Conservation (phyloP, 2,329 filamentous ascomycete genomes). For the Beauveria sp. region DNA sequence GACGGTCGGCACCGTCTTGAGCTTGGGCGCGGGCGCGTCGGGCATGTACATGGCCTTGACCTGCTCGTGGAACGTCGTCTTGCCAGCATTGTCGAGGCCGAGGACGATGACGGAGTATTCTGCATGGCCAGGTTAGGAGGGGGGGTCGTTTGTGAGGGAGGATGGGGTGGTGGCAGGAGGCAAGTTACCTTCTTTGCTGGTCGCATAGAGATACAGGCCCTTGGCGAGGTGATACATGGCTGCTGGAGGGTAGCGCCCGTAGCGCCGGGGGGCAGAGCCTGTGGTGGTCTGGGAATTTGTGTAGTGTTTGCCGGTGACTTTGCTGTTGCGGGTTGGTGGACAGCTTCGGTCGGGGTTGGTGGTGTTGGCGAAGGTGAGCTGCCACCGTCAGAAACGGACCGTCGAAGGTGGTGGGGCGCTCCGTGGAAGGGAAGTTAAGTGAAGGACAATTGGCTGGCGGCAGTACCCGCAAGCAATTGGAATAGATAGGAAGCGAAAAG, state of each 20-base stretch:
- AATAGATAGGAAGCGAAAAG: too few species aligned
- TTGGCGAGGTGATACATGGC: constrained; percentile 93
- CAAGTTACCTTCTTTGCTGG: constrained; percentile 79
- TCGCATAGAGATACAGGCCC: constrained; percentile 88
- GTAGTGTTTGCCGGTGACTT: neutral
- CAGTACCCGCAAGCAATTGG: too few species aligned
- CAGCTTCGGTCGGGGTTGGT: neutral
- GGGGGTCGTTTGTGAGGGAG: neutral
- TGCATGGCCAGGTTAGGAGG: constrained; percentile 26
- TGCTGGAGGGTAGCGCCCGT: neutral
- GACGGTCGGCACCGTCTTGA: constrained; percentile 89
- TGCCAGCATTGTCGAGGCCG: constrained; percentile 95
- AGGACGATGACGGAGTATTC: constrained; percentile 97
- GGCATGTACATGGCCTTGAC: constrained; percentile 81
- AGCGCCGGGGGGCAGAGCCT: neutral
- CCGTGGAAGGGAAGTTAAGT: neutral
- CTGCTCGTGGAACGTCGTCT: constrained; percentile 95
- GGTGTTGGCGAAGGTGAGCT: neutral
- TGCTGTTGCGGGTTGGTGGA: neutral
- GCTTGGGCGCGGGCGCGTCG: constrained; percentile 53
- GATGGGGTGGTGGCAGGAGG: constrained; percentile 2
- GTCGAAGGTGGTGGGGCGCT: neutral
- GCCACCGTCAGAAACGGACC: neutral
- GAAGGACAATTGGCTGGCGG: too few species aligned
- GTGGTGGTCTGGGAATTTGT: neutral